Evolutionary conservation across 345 rosid genomes (phyloP).

Genomic region (Physaria fendleri): DNA sequence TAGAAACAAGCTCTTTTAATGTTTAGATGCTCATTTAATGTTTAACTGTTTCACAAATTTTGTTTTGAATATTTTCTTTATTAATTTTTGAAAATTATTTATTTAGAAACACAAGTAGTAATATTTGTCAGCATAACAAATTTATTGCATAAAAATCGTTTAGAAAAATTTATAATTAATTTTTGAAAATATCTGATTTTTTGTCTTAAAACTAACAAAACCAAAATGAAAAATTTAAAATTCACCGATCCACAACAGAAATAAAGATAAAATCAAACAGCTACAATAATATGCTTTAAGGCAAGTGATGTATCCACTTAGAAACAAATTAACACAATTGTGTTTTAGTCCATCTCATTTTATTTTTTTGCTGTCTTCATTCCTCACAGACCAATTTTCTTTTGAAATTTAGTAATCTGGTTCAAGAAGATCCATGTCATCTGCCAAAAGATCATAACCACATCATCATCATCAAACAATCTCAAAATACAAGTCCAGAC

Average conservation of each 20-base stretch:
- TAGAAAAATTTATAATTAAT: neutral
- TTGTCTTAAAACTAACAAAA: neutral
- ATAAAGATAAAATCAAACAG: neutral
- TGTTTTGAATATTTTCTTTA: no score
- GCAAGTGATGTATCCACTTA: slow-evolving; percentile 12
- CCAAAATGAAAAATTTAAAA: neutral
- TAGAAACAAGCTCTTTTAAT: neutral
- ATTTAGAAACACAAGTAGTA: no score
- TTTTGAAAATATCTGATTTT: neutral
- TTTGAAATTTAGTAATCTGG: slow-evolving; percentile 70
- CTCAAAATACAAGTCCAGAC: neutral
- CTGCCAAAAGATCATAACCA: slow-evolving; percentile 43
- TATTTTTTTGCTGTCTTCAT: slow-evolving; percentile 12
- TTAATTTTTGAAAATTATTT: neutral
- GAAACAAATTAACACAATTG: slow-evolving; percentile 26
- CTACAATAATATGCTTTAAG: slow-evolving; percentile 5
- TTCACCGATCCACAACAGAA: neutral
- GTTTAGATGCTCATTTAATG: no score
- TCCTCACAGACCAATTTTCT: slow-evolving; percentile 41
- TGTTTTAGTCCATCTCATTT: slow-evolving; percentile 20
- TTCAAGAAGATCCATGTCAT: slow-evolving; percentile 98
- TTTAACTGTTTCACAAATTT: no score
- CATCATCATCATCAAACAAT: no score
- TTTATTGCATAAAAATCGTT: neutral
- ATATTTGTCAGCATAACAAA: neutral